A percentile compares a stretch with the other conserved stretches of the same genome.
Evolutionary conservation across 805 yeast species (phyloP).

Genomic region (Grigorovia transvaalensis): DNA sequence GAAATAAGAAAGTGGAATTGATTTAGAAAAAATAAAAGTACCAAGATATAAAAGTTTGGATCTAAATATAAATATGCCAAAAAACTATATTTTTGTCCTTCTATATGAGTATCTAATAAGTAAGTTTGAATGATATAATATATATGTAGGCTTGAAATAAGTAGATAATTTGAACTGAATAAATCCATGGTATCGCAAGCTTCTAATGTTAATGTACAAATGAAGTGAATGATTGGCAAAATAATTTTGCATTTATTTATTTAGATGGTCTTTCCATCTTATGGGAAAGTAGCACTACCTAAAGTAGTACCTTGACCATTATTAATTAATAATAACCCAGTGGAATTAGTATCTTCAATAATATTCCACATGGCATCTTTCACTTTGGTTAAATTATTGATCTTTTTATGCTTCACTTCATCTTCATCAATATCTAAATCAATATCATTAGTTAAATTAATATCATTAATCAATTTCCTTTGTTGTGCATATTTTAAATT

Average conservation of each 20-base stretch:
- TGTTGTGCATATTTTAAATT: conserved; percentile 60
- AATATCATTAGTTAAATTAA: conserved; percentile 38
- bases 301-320: conserved; percentile 74
- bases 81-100: too few species aligned
- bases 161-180: too few species aligned
- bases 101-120: too few species aligned
- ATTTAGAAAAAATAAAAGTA: neutral
- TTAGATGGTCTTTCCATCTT: neutral
- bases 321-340: conserved; percentile 35
- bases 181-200: too few species aligned
- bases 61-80: too few species aligned
- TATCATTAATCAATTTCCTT: conserved; percentile 38
- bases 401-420: conserved; percentile 15
- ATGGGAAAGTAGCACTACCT: conserved; percentile 58
- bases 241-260: too few species aligned
- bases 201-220: too few species aligned
- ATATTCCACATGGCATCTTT: conserved; percentile 64
- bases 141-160: too few species aligned
- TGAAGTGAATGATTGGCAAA: too few species aligned
- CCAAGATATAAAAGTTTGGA: neutral
- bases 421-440: conserved; percentile 15
- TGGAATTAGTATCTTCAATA: conserved; percentile 44
- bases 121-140: too few species aligned
- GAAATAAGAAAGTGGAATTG: neutral
- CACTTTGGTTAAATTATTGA: conserved; percentile 33